Conservation (phyloP, 2,329 filamentous ascomycete genomes). For the Chalara sp. region DNA sequence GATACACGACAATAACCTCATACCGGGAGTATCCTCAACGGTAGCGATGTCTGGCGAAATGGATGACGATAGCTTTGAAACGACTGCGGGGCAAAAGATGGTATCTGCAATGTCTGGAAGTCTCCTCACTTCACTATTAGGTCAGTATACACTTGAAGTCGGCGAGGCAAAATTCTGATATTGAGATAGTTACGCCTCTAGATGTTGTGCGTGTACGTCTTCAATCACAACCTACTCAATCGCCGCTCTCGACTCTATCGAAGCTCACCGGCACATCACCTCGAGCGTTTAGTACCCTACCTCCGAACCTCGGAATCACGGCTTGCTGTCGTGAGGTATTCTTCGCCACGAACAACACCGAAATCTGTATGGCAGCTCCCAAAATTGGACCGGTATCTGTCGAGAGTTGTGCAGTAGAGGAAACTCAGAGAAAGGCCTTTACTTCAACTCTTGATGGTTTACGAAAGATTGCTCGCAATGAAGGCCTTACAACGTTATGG, state of each 20-base stretch:
- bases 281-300: constrained; percentile 57
- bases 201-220: constrained; percentile 94
- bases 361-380: constrained; percentile 40
- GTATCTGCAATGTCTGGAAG: constrained; percentile 87
- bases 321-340: constrained; percentile 96
- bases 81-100: constrained; percentile 88
- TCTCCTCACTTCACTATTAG: constrained; percentile 79
- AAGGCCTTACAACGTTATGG: constrained; percentile 83
- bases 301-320: constrained; percentile 81
- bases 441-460: constrained; percentile 88
- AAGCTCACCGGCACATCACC: constrained; percentile 49
- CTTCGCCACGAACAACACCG: constrained; percentile 80
- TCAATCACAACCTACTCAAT: constrained; percentile 67
- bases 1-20: constrained; percentile 21
- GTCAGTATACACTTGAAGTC: constrained; percentile 44
- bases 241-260: constrained; percentile 43
- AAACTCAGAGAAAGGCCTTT: constrained; percentile 75
- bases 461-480: constrained; percentile 89
- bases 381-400: constrained; percentile 23
- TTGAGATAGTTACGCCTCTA: constrained; percentile 71
- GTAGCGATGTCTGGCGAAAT: constrained; percentile 24
- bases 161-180: not conserved
- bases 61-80: constrained; percentile 47
- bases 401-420: constrained; percentile 76
- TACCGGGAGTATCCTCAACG: constrained; percentile 19